Percentiles rank a stretch among this genome's conserved stretches.
Evolutionary conservation across 2,329 filamentous ascomycete species (phyloP).

Genomic region (Colletotrichum cordylinicola): DNA sequence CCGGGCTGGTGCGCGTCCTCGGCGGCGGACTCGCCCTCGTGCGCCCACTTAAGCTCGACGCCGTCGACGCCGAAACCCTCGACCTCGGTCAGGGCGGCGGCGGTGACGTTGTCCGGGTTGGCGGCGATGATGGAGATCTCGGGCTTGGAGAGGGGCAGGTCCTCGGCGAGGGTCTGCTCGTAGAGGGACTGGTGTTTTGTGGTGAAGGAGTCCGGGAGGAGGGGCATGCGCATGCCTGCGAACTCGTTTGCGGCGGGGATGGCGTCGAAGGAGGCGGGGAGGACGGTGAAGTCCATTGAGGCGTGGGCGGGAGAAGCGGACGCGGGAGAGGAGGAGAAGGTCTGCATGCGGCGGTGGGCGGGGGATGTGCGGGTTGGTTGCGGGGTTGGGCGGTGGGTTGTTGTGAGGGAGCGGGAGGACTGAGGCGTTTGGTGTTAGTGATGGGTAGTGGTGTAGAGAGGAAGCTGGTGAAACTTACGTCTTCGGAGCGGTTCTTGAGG

Average conservation of each 20-base stretch:
- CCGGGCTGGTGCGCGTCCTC: constrained; percentile 39
- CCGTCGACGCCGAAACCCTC: constrained; percentile 64
- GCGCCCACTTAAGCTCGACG: constrained; percentile 59
- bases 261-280: constrained; percentile 51
- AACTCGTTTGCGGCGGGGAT: constrained; percentile 34
- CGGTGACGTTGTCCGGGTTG: constrained; percentile 58
- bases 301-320: constrained; percentile 34
- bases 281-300: constrained; percentile 58
- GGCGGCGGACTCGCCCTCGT: constrained; percentile 37
- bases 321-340: constrained; percentile 59
- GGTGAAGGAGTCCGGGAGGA: constrained; percentile 64
- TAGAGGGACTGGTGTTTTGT: constrained; percentile 42
- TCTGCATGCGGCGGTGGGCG: constrained; percentile 65
- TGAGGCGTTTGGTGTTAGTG: constrained; percentile 23
- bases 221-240: constrained; percentile 57
- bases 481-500: constrained; percentile 40
- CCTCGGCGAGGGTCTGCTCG: constrained; percentile 43
- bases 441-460: not conserved
- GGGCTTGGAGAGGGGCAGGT: constrained; percentile 39
- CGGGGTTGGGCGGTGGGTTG: constrained; percentile 53
- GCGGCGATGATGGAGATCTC: constrained; percentile 63
- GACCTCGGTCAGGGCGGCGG: constrained; percentile 60
- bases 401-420: constrained; percentile 48
- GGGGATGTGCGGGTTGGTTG: constrained; percentile 41
- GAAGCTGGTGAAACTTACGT: constrained; percentile 39